Evolutionary conservation across 2,329 filamentous ascomycete genomes (phyloP).

Genomic region (Didymella lethalis): DNA sequence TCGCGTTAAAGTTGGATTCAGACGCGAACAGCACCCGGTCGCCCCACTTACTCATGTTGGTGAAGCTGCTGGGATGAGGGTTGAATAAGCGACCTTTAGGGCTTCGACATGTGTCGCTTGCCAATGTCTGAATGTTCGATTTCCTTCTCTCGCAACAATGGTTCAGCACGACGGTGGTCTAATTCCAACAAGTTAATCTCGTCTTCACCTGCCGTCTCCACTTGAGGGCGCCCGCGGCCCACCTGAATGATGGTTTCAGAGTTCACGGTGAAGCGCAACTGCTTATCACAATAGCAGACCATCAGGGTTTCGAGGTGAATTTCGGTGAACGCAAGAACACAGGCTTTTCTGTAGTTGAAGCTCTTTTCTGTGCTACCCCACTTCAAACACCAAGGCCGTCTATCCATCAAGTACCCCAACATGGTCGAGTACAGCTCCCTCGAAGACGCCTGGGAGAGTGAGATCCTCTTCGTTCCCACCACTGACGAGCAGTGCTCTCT

Average conservation of each 20-base stretch:
- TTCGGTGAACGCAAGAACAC: neutral
- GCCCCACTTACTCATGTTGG: conserved; percentile 38
- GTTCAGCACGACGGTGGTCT: neutral
- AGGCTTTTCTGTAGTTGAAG: neutral
- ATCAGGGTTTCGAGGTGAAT: neutral
- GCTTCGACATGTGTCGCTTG: neutral
- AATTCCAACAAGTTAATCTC: neutral
- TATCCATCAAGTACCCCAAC: neutral
- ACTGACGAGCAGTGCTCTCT: neutral
- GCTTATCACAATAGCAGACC: neutral
- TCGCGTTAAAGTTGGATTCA: conserved; percentile 45
- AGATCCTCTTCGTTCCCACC: neutral
- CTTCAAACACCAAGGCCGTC: neutral
- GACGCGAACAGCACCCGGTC: conserved; percentile 42
- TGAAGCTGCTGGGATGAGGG: conserved; percentile 30
- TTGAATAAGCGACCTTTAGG: conserved; percentile 1
- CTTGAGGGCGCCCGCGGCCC: neutral
- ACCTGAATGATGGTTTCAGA: neutral
- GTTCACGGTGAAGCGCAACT: neutral
- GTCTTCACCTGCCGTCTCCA: neutral
- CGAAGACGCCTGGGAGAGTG: neutral
- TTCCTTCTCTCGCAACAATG: neutral
- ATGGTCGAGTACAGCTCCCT: neutral
- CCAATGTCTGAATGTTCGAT: neutral
- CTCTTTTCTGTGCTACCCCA: neutral